phyloP scores from a whole-genome alignment of 257 asterid species.

The Eustoma russellianum region DNA sequence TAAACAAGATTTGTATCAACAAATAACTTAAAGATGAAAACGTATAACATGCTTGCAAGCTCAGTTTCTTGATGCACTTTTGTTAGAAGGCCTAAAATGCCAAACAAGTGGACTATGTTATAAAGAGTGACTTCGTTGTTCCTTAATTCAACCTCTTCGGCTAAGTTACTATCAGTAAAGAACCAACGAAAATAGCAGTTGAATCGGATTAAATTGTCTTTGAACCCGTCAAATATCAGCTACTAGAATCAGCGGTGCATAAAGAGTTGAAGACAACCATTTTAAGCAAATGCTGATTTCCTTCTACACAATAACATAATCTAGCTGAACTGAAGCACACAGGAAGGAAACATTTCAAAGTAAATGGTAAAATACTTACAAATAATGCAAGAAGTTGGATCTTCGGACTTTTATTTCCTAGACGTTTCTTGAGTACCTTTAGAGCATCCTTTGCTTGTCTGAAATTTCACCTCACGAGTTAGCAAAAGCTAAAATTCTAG shows the following conservation, averaged over 20 bases:
- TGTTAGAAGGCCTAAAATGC: no score
- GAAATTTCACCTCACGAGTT: constrained; percentile 19
- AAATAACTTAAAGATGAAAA: background rate
- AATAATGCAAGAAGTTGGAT: constrained; percentile 82
- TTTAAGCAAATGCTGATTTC: background rate
- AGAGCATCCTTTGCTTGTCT: constrained; percentile 93
- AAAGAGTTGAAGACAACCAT: background rate
- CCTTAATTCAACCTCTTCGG: background rate
- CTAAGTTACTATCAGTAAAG: no score
- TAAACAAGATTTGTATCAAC: constrained; percentile 11
- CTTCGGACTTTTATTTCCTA: constrained; percentile 77
- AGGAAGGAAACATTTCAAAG: constrained; percentile 2
- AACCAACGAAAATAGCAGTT: no score
- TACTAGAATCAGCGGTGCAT: background rate
- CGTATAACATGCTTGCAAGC: no score
- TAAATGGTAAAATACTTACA: constrained; percentile 33
- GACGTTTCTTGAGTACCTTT: constrained; percentile 80
- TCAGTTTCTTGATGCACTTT: background rate
- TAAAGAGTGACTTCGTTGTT: background rate
- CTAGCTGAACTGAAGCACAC: constrained; percentile 5
- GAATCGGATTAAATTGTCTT: no score
- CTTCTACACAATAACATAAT: background rate
- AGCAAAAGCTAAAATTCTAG: background rate
- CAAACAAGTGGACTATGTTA: background rate
- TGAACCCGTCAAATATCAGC: background rate